Conservation (phyloP, 139 green algal species). For the Diplosphaera chodatii region DNA sequence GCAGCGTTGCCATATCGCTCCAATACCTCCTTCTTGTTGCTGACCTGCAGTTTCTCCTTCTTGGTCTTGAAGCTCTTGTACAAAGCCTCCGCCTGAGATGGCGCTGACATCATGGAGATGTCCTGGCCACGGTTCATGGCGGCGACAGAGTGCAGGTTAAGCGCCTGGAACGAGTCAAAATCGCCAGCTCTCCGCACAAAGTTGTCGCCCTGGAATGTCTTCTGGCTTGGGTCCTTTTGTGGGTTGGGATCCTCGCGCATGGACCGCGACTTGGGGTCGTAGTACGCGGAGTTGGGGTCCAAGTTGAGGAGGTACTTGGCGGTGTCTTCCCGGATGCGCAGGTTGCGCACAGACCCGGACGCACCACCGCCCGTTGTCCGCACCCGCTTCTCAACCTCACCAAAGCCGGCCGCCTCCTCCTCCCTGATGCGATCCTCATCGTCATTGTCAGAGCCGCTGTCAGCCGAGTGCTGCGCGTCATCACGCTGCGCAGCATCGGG, state of each 20-base stretch:
- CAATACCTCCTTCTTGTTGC: conserved; percentile 62
- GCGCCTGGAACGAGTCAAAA: conserved; percentile 60
- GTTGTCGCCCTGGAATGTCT: conserved; percentile 89
- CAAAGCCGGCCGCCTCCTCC: conserved; percentile 82
- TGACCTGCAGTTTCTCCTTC: conserved; percentile 70
- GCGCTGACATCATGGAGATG: conserved; percentile 73
- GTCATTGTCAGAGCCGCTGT: conserved; percentile 17
- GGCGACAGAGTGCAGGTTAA: conserved; percentile 80
- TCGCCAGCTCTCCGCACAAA: conserved; percentile 80
- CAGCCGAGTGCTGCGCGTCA: conserved; percentile 14
- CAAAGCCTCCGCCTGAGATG: conserved; percentile 84
- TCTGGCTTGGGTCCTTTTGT: conserved; percentile 47
- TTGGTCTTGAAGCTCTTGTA: conserved; percentile 86
- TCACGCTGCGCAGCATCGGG: conserved; percentile 29
- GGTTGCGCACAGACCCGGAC: conserved; percentile 85
- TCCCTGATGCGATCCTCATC: conserved; percentile 91
- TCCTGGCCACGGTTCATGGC: conserved; percentile 79
- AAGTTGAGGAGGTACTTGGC: conserved; percentile 99
- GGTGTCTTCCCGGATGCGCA: conserved; percentile 99
- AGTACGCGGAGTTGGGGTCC: conserved; percentile 90
- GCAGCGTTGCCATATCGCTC: conserved; percentile 84
- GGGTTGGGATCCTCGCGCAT: conserved; percentile 92
- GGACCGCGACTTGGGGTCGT: conserved; percentile 96
- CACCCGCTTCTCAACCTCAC: conserved; percentile 93
- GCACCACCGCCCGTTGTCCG: conserved; percentile 83